Evolutionary conservation across 1,284 basidiomycete species (phyloP).

Genomic region (Cystobasidium pallidum): DNA sequence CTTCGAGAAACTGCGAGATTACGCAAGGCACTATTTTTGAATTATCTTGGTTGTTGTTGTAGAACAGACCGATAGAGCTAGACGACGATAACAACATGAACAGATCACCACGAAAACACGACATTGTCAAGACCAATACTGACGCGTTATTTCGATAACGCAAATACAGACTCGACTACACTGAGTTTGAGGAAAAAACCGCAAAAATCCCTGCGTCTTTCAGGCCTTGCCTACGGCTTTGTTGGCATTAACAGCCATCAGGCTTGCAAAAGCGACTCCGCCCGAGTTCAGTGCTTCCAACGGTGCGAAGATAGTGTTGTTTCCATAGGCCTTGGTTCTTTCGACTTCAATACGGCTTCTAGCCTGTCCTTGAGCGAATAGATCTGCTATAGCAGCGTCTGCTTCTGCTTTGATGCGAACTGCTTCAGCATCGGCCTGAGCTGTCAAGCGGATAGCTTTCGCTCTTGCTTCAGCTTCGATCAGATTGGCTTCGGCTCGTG

Average conservation of each 20-base stretch:
- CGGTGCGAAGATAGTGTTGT: constrained; percentile 71
- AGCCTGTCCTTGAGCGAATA: constrained; percentile 74
- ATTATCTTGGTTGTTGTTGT: background rate
- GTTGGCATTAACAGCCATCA: constrained; percentile 3
- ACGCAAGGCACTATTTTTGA: constrained; percentile 12
- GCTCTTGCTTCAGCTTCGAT: constrained; percentile 61
- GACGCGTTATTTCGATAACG: no score
- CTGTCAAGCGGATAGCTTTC: constrained; percentile 69
- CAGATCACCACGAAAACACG: background rate
- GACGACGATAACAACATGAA: constrained; percentile 9
- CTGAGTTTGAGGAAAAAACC: background rate
- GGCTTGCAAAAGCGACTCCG: constrained; percentile 26
- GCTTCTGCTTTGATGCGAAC: constrained; percentile 67
- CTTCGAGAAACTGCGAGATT: no score
- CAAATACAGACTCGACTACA: background rate
- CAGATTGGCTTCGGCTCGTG: constrained; percentile 40
- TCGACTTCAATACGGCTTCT: constrained; percentile 67
- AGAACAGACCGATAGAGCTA: background rate
- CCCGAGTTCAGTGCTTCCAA: constrained; percentile 59
- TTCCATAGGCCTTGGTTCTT: constrained; percentile 68
- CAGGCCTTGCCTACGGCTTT: background rate
- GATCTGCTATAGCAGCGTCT: constrained; percentile 65
- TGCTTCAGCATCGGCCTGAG: constrained; percentile 72
- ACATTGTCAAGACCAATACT: background rate
- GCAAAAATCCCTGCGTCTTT: no score